A percentile compares a stretch with the other conserved stretches of the same genome.
These are phyloP conservation scores for Pseudocercospora macadamiae DNA, from an alignment of 2,329 filamentous ascomycete genomes.

Conservation along the genomic window DNA sequence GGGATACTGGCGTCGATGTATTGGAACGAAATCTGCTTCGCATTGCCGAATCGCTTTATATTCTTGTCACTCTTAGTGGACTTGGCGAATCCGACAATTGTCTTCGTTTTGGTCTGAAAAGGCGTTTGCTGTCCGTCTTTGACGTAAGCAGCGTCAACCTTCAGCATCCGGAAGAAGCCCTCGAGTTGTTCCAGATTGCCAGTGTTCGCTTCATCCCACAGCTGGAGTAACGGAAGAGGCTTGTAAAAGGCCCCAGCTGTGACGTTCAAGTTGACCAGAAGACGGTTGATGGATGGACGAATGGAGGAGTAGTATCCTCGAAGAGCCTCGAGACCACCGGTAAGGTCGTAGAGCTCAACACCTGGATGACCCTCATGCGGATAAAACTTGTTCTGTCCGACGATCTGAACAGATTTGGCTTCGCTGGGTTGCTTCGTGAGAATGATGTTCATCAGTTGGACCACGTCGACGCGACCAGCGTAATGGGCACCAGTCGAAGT, in stretches of 20 bases:
- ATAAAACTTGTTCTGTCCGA: slow-evolving; percentile 60
- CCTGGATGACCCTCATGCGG: slow-evolving; percentile 40
- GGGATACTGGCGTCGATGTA: slow-evolving; percentile 23
- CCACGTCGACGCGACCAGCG: slow-evolving; percentile 51
- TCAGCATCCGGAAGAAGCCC: slow-evolving; percentile 34
- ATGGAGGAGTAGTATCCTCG: slow-evolving; percentile 66
- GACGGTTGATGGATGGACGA: slow-evolving; percentile 59
- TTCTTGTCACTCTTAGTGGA: slow-evolving; percentile 22
- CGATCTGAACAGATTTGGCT: slow-evolving; percentile 45
- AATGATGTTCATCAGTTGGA: slow-evolving; percentile 63
- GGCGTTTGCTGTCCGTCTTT: slow-evolving; percentile 28
- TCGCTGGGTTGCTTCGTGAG: slow-evolving; percentile 54
- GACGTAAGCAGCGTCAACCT: slow-evolving; percentile 32
- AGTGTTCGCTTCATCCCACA: slow-evolving; percentile 41
- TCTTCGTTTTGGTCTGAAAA: slow-evolving; percentile 43
- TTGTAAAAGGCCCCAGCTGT: slow-evolving; percentile 63
- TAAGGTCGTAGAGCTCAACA: slow-evolving; percentile 46
- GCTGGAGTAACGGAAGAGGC: slow-evolving; percentile 30
- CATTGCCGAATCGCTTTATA: slow-evolving; percentile 36
- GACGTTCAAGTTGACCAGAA: slow-evolving; percentile 67
- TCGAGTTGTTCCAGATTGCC: slow-evolving; percentile 28
- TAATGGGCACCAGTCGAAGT: slow-evolving; percentile 43
- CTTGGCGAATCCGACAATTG: slow-evolving; percentile 51
- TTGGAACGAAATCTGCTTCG: slow-evolving; percentile 57
- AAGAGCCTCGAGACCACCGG: slow-evolving; percentile 58